Evolutionary conservation across 2,329 filamentous ascomycete species (phyloP).

Genomic region (Ophiostoma ulmi): DNA sequence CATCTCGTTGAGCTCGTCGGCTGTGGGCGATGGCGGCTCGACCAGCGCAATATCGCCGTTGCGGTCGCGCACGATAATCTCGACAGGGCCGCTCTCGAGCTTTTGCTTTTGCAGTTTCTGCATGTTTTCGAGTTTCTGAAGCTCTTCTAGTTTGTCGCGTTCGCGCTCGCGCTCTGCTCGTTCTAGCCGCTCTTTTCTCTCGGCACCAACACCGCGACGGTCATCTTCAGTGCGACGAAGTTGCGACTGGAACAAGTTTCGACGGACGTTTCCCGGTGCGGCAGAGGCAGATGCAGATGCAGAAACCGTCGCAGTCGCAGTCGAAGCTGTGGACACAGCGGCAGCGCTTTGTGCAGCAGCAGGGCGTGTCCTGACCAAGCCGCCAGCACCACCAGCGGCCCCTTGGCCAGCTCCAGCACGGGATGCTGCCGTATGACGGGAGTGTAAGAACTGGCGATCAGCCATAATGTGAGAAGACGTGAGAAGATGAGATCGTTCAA

Average conservation of each 20-base stretch:
- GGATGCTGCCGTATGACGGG: conserved; percentile 19
- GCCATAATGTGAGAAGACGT: conserved; percentile 20
- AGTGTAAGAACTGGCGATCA: conserved; percentile 23
- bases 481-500: too few species aligned
- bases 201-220: conserved; percentile 26
- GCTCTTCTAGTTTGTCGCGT: not conserved
- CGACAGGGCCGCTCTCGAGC: not conserved
- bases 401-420: conserved; percentile 17
- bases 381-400: not conserved
- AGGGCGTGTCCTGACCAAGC: not conserved
- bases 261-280: conserved; percentile 38
- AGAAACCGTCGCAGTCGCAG: not conserved
- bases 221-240: conserved; percentile 44
- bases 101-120: not conserved
- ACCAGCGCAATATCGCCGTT: conserved; percentile 59
- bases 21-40: conserved; percentile 49
- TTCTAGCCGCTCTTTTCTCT: not conserved
- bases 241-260: conserved; percentile 57
- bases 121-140: not conserved
- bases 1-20: conserved; percentile 53
- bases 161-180: not conserved
- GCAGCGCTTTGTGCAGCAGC: not conserved
- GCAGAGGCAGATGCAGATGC: not conserved
- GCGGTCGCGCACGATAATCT: conserved; percentile 59
- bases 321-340: too few species aligned